phyloP scores from a whole-genome alignment of 2,329 filamentous ascomycete species.

The Endothia cerciana region DNA sequence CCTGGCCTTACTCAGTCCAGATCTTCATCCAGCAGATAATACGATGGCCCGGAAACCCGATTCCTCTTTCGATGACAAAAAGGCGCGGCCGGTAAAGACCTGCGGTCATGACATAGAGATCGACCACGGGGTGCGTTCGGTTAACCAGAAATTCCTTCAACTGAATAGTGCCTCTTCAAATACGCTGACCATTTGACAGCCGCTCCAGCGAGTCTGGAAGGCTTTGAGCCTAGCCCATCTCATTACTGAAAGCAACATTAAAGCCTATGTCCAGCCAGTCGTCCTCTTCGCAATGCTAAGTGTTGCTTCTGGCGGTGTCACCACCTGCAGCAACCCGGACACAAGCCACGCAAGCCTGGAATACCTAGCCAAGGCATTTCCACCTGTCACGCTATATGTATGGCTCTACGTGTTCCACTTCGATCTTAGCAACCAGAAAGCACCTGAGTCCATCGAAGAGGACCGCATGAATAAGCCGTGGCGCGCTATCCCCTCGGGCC shows the following conservation, averaged over 20 bases:
- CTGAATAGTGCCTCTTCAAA: not conserved
- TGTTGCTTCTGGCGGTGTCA: constrained; percentile 22
- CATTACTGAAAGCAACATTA: constrained; percentile 28
- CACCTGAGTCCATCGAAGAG: constrained; percentile 33
- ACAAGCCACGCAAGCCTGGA: constrained; percentile 8
- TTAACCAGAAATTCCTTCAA: not conserved
- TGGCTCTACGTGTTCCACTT: constrained; percentile 15
- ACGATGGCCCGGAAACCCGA: not conserved
- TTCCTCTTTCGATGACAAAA: not conserved
- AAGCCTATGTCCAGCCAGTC: constrained; percentile 27
- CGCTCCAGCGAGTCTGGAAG: constrained; percentile 6
- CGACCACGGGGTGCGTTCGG: not conserved
- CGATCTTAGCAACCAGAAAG: constrained; percentile 35
- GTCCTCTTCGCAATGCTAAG: constrained; percentile 27
- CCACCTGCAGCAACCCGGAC: constrained; percentile 12
- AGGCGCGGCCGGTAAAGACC: not conserved
- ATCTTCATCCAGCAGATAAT: not conserved
- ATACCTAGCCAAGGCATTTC: constrained; percentile 3
- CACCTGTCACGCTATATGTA: constrained; percentile 7
- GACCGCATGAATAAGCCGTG: constrained; percentile 40
- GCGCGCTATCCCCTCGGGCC: constrained; percentile 36
- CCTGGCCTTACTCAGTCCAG: not conserved
- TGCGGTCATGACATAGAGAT: not conserved
- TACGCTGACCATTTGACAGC: not conserved
- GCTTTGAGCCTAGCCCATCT: constrained; percentile 23